Conservation (phyloP, 306 rosid species). For the Quillaja saponaria region DNA sequence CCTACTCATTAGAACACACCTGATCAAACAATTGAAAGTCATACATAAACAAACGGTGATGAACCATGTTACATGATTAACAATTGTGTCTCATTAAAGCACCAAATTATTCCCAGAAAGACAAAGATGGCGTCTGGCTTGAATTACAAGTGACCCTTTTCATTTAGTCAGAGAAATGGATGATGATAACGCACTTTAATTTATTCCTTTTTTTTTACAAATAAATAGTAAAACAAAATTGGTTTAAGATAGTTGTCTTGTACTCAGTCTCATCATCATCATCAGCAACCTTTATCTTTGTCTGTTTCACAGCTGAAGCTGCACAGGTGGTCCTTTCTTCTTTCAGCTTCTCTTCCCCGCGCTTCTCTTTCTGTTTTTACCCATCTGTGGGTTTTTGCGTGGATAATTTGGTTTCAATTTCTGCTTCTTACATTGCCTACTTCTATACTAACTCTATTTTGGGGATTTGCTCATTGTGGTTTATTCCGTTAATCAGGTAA, state of each 20-base stretch:
- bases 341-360: slow-evolving; percentile 32
- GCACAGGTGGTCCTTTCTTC: slow-evolving; percentile 37
- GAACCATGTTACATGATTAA: not conserved
- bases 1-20: too few relatives aligned
- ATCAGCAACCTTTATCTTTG: slow-evolving; percentile 42
- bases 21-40: not conserved
- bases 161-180: slow-evolving; percentile 21
- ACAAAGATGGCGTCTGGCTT: slow-evolving; percentile 35
- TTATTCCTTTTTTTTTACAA: slow-evolving; percentile 19
- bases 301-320: slow-evolving; percentile 67
- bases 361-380: slow-evolving; percentile 12
- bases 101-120: not conserved
- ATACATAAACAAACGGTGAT: not conserved
- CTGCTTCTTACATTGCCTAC: slow-evolving; percentile 27
- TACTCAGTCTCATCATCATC: slow-evolving; percentile 43
- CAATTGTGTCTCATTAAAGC: not conserved
- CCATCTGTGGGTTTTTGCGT: slow-evolving; percentile 20
- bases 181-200: slow-evolving; percentile 31
- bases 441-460: slow-evolving; percentile 14
- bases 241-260: slow-evolving; percentile 24
- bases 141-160: slow-evolving; percentile 47
- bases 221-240: not conserved
- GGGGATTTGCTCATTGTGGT: slow-evolving; percentile 14
- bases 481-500: slow-evolving; percentile 31
- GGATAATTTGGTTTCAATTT: slow-evolving; percentile 32